Evolutionary conservation across 345 rosid genomes (phyloP).

Genomic region (Hibiscus tridactylites): DNA sequence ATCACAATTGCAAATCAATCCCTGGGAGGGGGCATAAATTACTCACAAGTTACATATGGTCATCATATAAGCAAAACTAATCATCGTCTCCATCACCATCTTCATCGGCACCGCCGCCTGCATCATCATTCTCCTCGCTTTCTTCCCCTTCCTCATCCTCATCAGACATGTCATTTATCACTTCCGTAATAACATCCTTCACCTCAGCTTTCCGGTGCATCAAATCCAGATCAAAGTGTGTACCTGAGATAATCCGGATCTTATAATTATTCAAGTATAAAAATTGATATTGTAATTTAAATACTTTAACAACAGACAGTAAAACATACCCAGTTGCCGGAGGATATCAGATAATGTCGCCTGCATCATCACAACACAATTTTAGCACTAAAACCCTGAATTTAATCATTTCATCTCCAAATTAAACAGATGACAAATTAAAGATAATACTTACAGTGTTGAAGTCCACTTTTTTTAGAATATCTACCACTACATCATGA

Average conservation of each 20-base stretch:
- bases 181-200: conserved; percentile 82
- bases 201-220: conserved; percentile 85
- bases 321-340: conserved; percentile 58
- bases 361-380: conserved; percentile 33
- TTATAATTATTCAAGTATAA: conserved; percentile 4
- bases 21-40: neutral
- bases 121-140: conserved; percentile 37
- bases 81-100: conserved; percentile 36
- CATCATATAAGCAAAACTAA: conserved; percentile 19
- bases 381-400: neutral
- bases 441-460: conserved; percentile 57
- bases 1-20: conserved; percentile 8
- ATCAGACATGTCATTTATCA: conserved; percentile 82
- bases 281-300: neutral
- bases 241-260: conserved; percentile 33
- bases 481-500: conserved; percentile 74
- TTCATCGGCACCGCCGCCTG: conserved; percentile 36
- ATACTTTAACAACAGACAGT: neutral
- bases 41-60: conserved; percentile 7
- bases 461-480: conserved; percentile 92
- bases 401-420: neutral
- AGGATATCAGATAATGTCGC: conserved; percentile 89
- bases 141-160: conserved; percentile 67
- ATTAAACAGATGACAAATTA: neutral
- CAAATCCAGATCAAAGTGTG: conserved; percentile 63